phyloP scores from a whole-genome alignment of 2,329 filamentous ascomycete species.

The Apiospora kogelbergensis region DNA sequence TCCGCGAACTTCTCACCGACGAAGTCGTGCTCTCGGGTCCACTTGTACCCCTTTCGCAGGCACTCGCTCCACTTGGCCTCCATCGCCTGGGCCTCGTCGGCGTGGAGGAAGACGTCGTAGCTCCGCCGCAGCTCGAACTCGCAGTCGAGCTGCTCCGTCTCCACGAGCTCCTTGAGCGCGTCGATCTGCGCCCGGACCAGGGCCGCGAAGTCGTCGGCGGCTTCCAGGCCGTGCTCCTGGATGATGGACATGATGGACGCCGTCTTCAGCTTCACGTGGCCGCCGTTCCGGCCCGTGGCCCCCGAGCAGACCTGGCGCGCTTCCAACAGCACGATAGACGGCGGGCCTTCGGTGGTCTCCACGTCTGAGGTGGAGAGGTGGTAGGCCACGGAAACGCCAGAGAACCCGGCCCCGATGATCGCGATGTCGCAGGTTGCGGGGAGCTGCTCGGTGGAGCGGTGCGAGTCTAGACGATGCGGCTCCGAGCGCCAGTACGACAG shows the following conservation, averaged over 20 bases:
- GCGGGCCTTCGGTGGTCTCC: background rate
- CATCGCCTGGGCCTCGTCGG: conserved; percentile 9
- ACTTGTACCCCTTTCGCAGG: background rate
- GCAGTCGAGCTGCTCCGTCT: conserved; percentile 17
- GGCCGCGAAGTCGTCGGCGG: conserved; percentile 7
- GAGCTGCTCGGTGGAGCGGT: conserved; percentile 16
- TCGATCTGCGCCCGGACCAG: conserved; percentile 14
- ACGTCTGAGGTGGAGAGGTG: conserved; percentile 5
- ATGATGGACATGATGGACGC: conserved; percentile 4
- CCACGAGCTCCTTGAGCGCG: conserved; percentile 16
- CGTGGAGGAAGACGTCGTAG: conserved; percentile 15
- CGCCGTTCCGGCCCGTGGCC: conserved; percentile 19
- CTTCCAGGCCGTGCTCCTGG: background rate
- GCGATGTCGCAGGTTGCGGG: conserved; percentile 15
- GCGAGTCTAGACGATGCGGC: conserved; percentile 17
- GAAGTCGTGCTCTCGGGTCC: conserved; percentile 14
- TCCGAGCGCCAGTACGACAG: conserved; percentile 17
- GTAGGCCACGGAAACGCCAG: conserved; percentile 17
- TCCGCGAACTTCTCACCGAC: conserved; percentile 12
- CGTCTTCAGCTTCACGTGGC: conserved; percentile 18
- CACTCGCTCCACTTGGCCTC: conserved; percentile 1
- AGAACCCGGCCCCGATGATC: conserved; percentile 18
- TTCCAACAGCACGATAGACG: conserved; percentile 17
- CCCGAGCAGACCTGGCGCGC: conserved; percentile 19
- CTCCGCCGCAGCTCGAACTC: conserved; percentile 21